Base-by-base conservation (phyloP, 768 basidiomycete genomes). In the Suillus spraguei region DNA sequence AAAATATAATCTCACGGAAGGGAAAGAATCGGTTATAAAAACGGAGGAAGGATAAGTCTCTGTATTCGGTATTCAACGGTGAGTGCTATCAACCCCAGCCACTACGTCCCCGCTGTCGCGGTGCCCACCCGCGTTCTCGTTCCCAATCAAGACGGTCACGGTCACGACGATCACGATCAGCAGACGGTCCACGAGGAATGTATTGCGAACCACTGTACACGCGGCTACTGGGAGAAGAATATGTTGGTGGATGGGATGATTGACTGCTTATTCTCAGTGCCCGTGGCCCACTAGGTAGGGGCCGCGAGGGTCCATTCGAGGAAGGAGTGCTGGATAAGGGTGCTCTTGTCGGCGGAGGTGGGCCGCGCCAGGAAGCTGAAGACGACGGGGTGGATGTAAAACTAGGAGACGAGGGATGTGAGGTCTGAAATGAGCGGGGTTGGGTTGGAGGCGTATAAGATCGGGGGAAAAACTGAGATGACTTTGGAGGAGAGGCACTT, bases 171-270 rank as follows among this genome's bases (percentile, higher is more conserved):
- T 86, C 84, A 3, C 85, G 77, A 67, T 85, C 85, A 2, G 82
- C 83, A 11, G 80, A 82, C 3, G 83, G 85, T 5, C 83, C 84
- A 1, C 85, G 78, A 39, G 85, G 83, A 5, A 79, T 76, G 52
- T 78, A 75, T 46, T 76, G 77, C 53, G 77, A 70, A 35, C 74
- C 68, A 16, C 62, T 44, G 13, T 69, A 70, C 28, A 74, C 63
- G 59, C 72, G 69, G 49, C 67, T 68, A 55, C 47, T 33, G 10
- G 69, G 60, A 38, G 55, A 53, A 33, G 61, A 42, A 47, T 67
- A 71, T 2, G 70, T 49, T 1, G 67, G 64, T 33, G 71, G 42
- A 46, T 74, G 67, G 4, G 68, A 66, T 13, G 71, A 49, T 60
- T 70, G 73, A 49, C 59, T 66, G 28, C 65, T 70, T 9, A 69